Evolutionary conservation across 2,329 filamentous ascomycete species (phyloP), one percentile per base, ranked within the genome.

Genomic region (Colletotrichum destructivum): DNA sequence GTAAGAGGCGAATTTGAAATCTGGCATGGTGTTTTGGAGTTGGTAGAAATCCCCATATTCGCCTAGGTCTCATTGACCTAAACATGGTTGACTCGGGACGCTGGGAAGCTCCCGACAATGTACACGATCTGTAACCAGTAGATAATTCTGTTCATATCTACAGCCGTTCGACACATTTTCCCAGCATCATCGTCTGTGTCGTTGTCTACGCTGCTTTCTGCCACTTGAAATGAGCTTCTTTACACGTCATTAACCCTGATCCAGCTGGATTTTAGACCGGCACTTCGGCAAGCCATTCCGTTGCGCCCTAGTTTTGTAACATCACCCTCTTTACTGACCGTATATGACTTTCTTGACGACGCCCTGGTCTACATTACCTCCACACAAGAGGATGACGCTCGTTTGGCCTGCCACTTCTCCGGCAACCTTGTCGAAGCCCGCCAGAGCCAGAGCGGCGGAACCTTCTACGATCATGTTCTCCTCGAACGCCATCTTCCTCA

Each of bases 401-500:
- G 72, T 75, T 40, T 75, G 69, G 15, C 66, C 74, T 4, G 23
- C 54, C 6, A 75, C 40, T 3, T 55, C 26, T 1, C 55, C 38
- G 2, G 59, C 70, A 38, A 75, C 69, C 54, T 75, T 75, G 13
- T 71, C 62, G n/a, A 75, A 76, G 0, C 75, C 76, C 3, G 76
- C 76, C 18, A 76, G 59, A 15, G 75, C 76, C 4, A 77, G 44
- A 16, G 75, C 75, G 12, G 74, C 75, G 26, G 76, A 73, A 1
- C 76, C 75, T 38, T 77, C 76, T 1, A 76, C 75, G 35, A 77
- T 62, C 76, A 77, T 76, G 42, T 77, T 77, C 67, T 77, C 74
- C 8, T 74, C 73, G 26, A 76, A 63, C 6, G 71, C 74, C 6
- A 77, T 61, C 2, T 42, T 21, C 55, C 62, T 74, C 46, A 76